Base-by-base conservation (phyloP, 208 protist species). In the Leptomonas seymouri region DNA sequence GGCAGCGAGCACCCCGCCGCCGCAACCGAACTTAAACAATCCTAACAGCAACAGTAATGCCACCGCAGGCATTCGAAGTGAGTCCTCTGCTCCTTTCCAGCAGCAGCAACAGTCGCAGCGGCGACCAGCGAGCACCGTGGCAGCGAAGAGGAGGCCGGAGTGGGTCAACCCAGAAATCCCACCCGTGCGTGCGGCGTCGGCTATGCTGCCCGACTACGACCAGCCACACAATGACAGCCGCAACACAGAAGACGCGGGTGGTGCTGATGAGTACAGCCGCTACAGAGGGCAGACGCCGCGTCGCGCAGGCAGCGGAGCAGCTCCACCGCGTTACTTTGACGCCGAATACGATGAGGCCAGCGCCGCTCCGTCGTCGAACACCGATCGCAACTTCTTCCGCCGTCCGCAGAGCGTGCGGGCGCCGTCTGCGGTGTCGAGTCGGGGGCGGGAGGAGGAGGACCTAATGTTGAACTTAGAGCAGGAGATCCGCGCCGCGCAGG, bases 381-480 rank as follows among this genome's bases (percentile, higher is more conserved):
- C 31, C 20, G 71, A 73, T 36, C 81, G 76, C 23, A 94, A 93
- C 81, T 93, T 84, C 78, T 92, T 91, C 75, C 76, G 80, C 30
- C 55, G 61, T 7, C 34, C 71, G 23, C 46, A 34, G 41, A 67
- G 48, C 39, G 25, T 49, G 8, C 50, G n/a, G 49, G 54, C 16
- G 6, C 62, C 27, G 49, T 45, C 72, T 11, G 46, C 68, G 8
- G 23, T 46, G 23, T 36, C 31, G 28, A 54, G 69, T 44, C 71
- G 61, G 44, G 42, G 34, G 3, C 58, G 67, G 28, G 86, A 87
- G 62, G 89, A 94, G 65, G 84, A 90, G 21, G 71, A 78, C 25
- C 71, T 97, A 65, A 87, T 93, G 58, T 55, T 71, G 20, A 84
- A 91, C 62, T 76, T 97, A 6, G 86, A 94, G 71, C 76, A 83